Evolutionary conservation across 208 protist genomes (phyloP), one percentile per base, ranked within the genome.

Genomic region (Trypanosoma lewisi): DNA sequence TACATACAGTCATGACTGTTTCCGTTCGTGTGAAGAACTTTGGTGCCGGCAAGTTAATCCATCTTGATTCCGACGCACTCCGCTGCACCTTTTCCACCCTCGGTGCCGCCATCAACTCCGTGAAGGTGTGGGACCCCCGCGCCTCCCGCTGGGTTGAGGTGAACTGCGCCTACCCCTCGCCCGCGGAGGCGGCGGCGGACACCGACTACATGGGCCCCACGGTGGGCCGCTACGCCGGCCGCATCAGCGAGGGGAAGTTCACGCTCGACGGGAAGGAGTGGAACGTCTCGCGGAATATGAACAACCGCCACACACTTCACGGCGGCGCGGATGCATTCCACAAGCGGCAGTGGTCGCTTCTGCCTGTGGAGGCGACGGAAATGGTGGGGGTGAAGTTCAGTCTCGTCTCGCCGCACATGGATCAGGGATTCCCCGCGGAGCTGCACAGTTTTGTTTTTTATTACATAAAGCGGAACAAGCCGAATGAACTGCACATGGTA

Each of bases 181-280:
- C 78, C 54, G 65, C 75, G 23, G 75, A 87, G 67, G 73, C 77
- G 12, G 27, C 65, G 25, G 71, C 44, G 27, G 79, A 82, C 73
- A 55, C 44, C 23, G 74, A 67, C 28, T 90, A 85, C 77, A 83
- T 83, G 54, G 78, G 78, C 34, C 66, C 69, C 66, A 90, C 80
- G 8, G 80, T 85, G 7, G 84, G 84, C 41, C 77, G 80, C 69
- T 82, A 70, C 30, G 80, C 84, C 28, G 84, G 80, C 34, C 84
- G 84, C 45, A 77, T 91, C 34, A 30, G 52, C 6, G 44, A 80
- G 5, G 84, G 75, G 56, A 73, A 58, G 12, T 91, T 87, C 54
- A 63, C 33, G n/a, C 65, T 87, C n/a, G 70, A 85, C 53, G 70
- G 73, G 27, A 60, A 75, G 42, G 57, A 21, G 39, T 83, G 83